A percentile compares a stretch with the other conserved stretches of the same genome.
Conservation (phyloP, 345 rosid species). For the Mangifera indica region DNA sequence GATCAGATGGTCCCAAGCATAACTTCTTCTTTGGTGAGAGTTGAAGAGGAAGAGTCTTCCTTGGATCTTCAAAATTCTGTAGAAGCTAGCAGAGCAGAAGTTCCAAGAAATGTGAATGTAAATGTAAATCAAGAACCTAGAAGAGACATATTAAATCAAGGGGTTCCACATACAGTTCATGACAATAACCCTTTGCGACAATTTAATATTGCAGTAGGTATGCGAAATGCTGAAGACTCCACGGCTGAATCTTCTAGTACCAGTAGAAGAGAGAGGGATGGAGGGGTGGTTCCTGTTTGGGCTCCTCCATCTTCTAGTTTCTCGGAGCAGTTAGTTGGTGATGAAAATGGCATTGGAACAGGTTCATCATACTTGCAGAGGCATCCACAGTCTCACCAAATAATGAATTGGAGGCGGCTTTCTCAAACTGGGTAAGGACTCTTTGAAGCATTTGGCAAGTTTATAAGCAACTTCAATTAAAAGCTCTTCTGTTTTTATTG, state of each 20-base stretch:
- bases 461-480: background rate
- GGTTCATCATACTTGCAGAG: conserved; percentile 79
- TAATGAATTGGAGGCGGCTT: conserved; percentile 78
- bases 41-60: conserved; percentile 72
- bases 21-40: conserved; percentile 70
- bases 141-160: conserved; percentile 42
- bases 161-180: conserved; percentile 32
- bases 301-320: conserved; percentile 64
- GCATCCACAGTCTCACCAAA: conserved; percentile 79
- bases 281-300: conserved; percentile 95
- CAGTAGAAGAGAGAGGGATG: conserved; percentile 82
- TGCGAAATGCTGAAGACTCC: conserved; percentile 69
- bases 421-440: conserved; percentile 78
- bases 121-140: conserved; percentile 53
- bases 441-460: conserved; percentile 5
- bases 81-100: conserved; percentile 80
- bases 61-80: conserved; percentile 45
- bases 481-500: conserved; percentile 1
- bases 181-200: conserved; percentile 36
- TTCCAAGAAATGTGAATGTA: conserved; percentile 55
- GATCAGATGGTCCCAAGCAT: conserved; percentile 99
- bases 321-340: conserved; percentile 74
- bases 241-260: conserved; percentile 87
- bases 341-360: conserved; percentile 71
- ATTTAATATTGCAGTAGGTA: conserved; percentile 41